Evolutionary conservation across 2,329 filamentous ascomycete genomes (phyloP), one percentile per base, ranked within the genome.

Genomic region (Aureobasidium zeae): DNA sequence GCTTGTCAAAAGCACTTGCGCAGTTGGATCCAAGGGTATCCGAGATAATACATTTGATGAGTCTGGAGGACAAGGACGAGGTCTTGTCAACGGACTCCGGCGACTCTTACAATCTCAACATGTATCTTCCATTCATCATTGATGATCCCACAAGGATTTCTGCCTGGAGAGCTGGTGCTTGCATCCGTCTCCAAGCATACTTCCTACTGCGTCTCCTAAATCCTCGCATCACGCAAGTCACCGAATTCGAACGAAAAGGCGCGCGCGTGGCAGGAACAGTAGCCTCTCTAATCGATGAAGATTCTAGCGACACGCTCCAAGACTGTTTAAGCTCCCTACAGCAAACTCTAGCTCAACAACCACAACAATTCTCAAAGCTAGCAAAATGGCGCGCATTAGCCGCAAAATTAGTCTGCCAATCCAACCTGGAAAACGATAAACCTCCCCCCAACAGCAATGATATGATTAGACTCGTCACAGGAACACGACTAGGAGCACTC

Each of bases 41-140:
- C 1, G 74, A 77, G 53, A 54, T 73, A 21, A 61, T 70, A 32
- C 63, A 68, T 47, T 67, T 74, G 49, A 64, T 65, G 46, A 53
- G 49, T 8, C 45, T 53, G 36, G 44, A 63, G 19, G 55, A 59
- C 21, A 33, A 9, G 43, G 45, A 33, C 22, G 30, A 34, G 6
- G 39, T 21, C 5, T 19, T 30, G 6, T 26, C 25, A 13, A n/a
- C n/a, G n/a, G 13, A 17, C 17, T 19, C 48, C 49, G 21, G 34
- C 50, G 52, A 33, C 26, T 52, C 4, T 29, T 41, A 45, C 2
- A 46, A 51, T 1, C 53, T 62, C 10, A 61, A 70, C 29, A 69
- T 85, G 10, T 88, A 81, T 56, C 67, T 87, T 1, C 79, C 81
- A 0, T 68, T 80, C 16, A 58, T 86, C 0, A 62, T 78, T 10